Evolutionary conservation across 805 yeast genomes (phyloP).

Genomic region (Candida manassasensis): DNA sequence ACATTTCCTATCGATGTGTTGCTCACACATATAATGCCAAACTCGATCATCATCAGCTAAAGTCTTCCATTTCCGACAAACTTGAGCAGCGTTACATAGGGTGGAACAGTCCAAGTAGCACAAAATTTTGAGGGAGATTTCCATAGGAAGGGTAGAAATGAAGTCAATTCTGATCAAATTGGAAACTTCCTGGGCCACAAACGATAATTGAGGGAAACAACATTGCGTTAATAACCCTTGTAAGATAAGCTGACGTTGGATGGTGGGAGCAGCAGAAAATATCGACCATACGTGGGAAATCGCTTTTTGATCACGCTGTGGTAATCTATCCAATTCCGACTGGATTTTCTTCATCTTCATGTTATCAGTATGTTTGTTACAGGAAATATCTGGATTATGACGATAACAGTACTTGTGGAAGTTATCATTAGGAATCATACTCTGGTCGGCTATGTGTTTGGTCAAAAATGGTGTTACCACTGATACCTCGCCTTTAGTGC

Average conservation of each 20-base stretch:
- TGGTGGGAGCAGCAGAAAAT: conserved; percentile 68
- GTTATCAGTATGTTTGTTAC: conserved; percentile 66
- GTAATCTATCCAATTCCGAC: conserved; percentile 49
- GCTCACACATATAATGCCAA: conserved; percentile 98
- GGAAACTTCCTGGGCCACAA: conserved; percentile 73
- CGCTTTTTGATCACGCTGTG: conserved; percentile 69
- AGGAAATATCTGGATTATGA: conserved; percentile 83
- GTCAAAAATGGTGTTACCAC: conserved; percentile 39
- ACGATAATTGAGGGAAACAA: conserved; percentile 92
- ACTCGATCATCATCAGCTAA: conserved; percentile 95
- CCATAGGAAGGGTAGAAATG: conserved; percentile 78
- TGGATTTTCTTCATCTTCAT: conserved; percentile 62
- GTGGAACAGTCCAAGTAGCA: conserved; percentile 90
- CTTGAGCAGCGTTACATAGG: conserved; percentile 92
- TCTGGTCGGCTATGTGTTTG: conserved; percentile 38
- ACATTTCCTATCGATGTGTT: conserved; percentile 95
- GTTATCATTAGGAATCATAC: conserved; percentile 44
- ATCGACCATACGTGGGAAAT: conserved; percentile 80
- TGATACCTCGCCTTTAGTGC: conserved; percentile 15
- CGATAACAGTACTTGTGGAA: conserved; percentile 79
- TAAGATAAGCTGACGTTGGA: conserved; percentile 68
- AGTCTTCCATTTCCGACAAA: conserved; percentile 77
- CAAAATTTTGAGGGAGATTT: conserved; percentile 75
- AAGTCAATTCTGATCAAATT: conserved; percentile 84
- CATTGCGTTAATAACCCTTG: conserved; percentile 85